Evolutionary conservation across 2,329 filamentous ascomycete genomes (phyloP), one percentile per base, ranked within the genome.

Genomic region (Kalmusia sp.): DNA sequence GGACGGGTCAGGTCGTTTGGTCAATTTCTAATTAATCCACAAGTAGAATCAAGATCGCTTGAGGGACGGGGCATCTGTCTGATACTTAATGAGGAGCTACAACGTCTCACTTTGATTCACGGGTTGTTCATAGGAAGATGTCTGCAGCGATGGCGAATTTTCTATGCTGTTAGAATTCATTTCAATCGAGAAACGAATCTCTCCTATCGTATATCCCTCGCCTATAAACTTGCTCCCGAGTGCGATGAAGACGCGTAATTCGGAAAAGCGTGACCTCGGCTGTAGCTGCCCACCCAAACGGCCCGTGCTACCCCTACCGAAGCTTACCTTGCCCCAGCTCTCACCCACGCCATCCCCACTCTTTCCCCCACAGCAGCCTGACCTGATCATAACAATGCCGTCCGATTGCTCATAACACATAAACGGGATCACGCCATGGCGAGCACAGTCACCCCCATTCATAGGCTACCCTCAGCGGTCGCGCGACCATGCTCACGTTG

Each of bases 401-500:
- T 14, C 17, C 15, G 27, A 19, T 28, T 44, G 22, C 33, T 37
- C 33, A 49, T 55, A 52, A 45, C 33, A 19, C 33, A 2, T 9
- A 11, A 40, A 14, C 49, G 40, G 43, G 1, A 34, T 9, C 8
- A 19, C 52, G 44, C 43, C 57, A 69, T 70, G 67, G 58, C 58
- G 30, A 52, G 34, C 40, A 49, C 59, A 17, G 39, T 52, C 5
- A 34, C 34, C 4, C 57, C 60, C 31, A 45, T 59, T 9, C 57
- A 49, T 19, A 58, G 54, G 28, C 27, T 59, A 35, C 46, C 56
- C 22, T 52, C 59, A 30, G 53, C 58, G 46, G 35, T 61, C 19
- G 33, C 55, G 46, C 55, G 52, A 19, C 33, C 54, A 47, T 67
- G 65, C 34, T 57, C 57, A 51, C 61, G 43, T 55, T 65, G 65